phyloP scores from a whole-genome alignment of 164 flowering plant species.

The Nelumbo lutea region DNA sequence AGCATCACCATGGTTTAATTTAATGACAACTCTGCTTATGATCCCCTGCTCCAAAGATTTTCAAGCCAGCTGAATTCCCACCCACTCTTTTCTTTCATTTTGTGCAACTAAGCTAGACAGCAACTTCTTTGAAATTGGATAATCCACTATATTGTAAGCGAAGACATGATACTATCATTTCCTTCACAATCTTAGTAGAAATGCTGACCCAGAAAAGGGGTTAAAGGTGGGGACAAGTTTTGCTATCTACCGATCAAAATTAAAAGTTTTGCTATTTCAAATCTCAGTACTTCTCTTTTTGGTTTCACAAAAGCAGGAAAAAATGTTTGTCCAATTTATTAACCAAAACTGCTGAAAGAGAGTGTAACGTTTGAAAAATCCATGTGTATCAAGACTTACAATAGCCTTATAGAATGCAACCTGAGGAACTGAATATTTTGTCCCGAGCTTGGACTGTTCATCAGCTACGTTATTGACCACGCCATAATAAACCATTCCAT shows the following conservation, averaged over 20 bases:
- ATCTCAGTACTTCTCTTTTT: neutral
- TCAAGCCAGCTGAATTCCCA: too few species aligned
- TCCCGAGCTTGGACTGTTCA: conserved; percentile 88
- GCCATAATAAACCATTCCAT: conserved; percentile 76
- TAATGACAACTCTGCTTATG: too few species aligned
- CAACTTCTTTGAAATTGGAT: too few species aligned
- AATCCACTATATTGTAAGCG: too few species aligned
- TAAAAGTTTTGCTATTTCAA: too few species aligned
- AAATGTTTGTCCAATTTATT: neutral
- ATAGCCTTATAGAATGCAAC: conserved; percentile 79
- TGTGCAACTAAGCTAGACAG: too few species aligned
- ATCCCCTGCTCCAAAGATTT: too few species aligned
- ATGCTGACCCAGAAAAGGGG: neutral
- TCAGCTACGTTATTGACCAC: conserved; percentile 86
- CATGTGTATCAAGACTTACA: conserved; percentile 39
- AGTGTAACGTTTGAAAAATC: neutral
- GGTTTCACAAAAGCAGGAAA: neutral
- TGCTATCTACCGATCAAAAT: neutral
- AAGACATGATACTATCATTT: too few species aligned
- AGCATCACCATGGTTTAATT: too few species aligned
- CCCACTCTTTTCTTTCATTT: too few species aligned
- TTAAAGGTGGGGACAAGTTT: neutral
- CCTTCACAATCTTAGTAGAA: too few species aligned
- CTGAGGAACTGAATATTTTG: conserved; percentile 77
- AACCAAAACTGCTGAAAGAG: neutral